A percentile compares a stretch with the other conserved stretches of the same genome.
Evolutionary conservation across 495 filamentous ascomycete species (phyloP).

Genomic region (Talaromyces stipitatus): DNA sequence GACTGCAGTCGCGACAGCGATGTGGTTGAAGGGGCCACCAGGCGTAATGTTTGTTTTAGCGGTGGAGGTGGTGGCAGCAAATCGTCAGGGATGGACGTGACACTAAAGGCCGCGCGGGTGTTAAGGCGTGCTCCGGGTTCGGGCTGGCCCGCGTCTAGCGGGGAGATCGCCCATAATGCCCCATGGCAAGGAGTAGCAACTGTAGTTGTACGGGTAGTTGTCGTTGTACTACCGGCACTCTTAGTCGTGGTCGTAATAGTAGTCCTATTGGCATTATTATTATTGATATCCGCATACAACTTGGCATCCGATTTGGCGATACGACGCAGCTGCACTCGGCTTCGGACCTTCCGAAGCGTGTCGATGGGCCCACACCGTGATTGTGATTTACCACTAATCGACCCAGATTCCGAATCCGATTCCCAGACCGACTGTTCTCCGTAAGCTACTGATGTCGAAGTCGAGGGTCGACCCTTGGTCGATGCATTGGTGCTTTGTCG

Average conservation of each 20-base stretch:
- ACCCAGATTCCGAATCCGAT: conserved; percentile 38
- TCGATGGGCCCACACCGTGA: conserved; percentile 33
- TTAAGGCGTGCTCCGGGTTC: neutral
- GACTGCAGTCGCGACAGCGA: conserved; percentile 21
- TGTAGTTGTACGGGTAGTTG: neutral
- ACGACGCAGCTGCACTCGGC: conserved; percentile 33
- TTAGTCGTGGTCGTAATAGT: neutral
- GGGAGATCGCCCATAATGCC: neutral
- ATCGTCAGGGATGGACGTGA: conserved; percentile 22
- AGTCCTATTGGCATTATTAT: conserved; percentile 7
- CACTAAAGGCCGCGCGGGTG: neutral
- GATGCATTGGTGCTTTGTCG: conserved; percentile 30
- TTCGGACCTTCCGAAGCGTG: conserved; percentile 40
- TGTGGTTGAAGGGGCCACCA: conserved; percentile 33
- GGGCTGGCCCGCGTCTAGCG: neutral
- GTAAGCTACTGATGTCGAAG: conserved; percentile 27
- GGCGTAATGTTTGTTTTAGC: conserved; percentile 27
- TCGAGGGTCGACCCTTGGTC: conserved; percentile 32
- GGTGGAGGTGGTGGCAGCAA: conserved; percentile 17
- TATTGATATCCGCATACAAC: conserved; percentile 20
- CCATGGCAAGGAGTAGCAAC: neutral
- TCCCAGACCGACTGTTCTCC: conserved; percentile 42
- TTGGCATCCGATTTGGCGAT: conserved; percentile 36
- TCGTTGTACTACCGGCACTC: neutral
- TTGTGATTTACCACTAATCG: conserved; percentile 26